These are phyloP conservation scores for Candida broadrunensis DNA, from an alignment of 805 yeast species.

Conservation along the genomic window DNA sequence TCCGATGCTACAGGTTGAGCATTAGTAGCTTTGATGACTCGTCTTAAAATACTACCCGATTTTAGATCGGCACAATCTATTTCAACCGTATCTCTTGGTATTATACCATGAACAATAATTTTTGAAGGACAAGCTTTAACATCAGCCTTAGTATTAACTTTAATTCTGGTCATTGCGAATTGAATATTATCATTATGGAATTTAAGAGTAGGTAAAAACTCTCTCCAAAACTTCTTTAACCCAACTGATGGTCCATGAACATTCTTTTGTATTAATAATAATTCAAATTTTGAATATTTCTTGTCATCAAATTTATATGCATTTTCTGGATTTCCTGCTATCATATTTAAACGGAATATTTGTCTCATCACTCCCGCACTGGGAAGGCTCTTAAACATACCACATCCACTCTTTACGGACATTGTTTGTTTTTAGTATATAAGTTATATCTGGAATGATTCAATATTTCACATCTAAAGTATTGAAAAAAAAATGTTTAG, in stretches of 20 bases:
- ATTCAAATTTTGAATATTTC: constrained; percentile 39
- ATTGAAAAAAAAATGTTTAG: no score
- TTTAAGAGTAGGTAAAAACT: constrained; percentile 69
- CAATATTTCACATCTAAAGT: no score
- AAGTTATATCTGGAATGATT: no score
- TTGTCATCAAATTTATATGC: constrained; percentile 28
- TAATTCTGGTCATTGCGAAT: constrained; percentile 58
- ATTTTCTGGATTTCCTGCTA: constrained; percentile 47
- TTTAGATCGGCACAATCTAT: constrained; percentile 54
- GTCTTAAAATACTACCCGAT: constrained; percentile 52
- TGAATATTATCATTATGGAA: constrained; percentile 77
- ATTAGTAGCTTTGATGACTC: constrained; percentile 48
- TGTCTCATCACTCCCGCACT: constrained; percentile 33
- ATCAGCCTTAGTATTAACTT: constrained; percentile 36
- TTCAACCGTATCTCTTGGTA: constrained; percentile 31
- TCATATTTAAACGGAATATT: constrained; percentile 45
- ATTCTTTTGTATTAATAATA: constrained; percentile 46
- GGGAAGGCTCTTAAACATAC: neutral
- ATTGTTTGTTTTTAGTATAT: no score
- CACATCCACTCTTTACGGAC: no score
- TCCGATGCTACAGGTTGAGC: constrained; percentile 50
- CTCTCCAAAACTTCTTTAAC: constrained; percentile 72
- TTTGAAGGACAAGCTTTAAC: constrained; percentile 43
- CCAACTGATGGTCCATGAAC: constrained; percentile 57
- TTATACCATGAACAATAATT: constrained; percentile 36